phyloP scores from a whole-genome alignment of 805 yeast genomes.

The Myxozyma neotropica region DNA sequence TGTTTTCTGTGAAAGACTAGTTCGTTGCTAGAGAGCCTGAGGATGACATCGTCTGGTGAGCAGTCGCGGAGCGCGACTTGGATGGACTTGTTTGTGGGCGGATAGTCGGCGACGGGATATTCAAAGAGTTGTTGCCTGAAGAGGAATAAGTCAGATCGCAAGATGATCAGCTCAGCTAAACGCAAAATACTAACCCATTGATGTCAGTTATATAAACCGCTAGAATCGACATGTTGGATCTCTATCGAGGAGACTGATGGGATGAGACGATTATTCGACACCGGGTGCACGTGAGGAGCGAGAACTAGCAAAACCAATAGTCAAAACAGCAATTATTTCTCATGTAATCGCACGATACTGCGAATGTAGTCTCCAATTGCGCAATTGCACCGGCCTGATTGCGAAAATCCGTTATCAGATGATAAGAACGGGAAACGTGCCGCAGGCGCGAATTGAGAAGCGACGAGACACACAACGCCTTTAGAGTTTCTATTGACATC shows the following conservation, averaged over 20 bases:
- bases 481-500: neutral
- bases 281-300: neutral
- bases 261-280: too few species aligned
- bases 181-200: slow-evolving; percentile 44
- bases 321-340: neutral
- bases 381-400: neutral
- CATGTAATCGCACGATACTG: too few species aligned
- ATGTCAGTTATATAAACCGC: slow-evolving; percentile 49
- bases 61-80: slow-evolving; percentile 31
- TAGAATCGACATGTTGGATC: slow-evolving; percentile 42
- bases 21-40: slow-evolving; percentile 39
- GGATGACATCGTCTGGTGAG: slow-evolving; percentile 18
- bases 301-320: neutral
- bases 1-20: slow-evolving; percentile 38
- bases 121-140: slow-evolving; percentile 47
- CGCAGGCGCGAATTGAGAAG: neutral
- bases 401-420: neutral
- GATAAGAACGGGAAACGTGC: neutral
- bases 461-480: neutral
- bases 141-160: too few species aligned
- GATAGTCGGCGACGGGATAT: slow-evolving; percentile 43
- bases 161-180: too few species aligned
- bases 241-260: too few species aligned
- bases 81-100: slow-evolving; percentile 43
- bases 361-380: too few species aligned